Base-by-base conservation (phyloP, 2,329 filamentous ascomycete genomes). In the Cadophora sp. region DNA sequence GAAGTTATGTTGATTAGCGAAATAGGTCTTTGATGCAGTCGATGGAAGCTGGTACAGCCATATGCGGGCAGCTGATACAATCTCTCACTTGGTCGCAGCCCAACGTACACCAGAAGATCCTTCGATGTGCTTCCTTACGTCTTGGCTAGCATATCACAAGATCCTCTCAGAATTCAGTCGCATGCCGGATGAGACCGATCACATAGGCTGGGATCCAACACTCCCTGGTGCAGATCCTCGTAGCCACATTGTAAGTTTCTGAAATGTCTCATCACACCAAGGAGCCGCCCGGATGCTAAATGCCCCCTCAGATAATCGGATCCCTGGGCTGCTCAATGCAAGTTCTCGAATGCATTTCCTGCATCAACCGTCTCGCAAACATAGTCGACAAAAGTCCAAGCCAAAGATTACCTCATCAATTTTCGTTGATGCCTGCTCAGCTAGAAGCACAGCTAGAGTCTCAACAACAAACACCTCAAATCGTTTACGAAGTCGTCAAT, bases 101-200 rank as follows among this genome's bases (percentile, higher is more conserved):
- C 16, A 34, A 12, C 5, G 34, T 22, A 34, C 27, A 6, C 27
- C 53, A 22, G n/a, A n/a, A 0, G 16, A 22, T n/a, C 29, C 27
- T 16, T 31, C 29, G 4, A 8, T 16, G 3, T 31, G 6, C 16
- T 56, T 56, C 29, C 53, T 56, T 19, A 56, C 27, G 26, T 31
- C 19, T n/a, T 56, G 29, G 53, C 53, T 56, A n/a, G 53, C 27
- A 34, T 37, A 56, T n/a, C 53, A 34, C 19, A 56, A 56, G 53
- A 56, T 34, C 9, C n/a, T 31, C 22, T 56, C 29, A 0, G 53
- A 34, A 6, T 34, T 56, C 29, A 56, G 27, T 19, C 40, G 40
- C 5, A 19, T 43, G 34, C 40, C 40, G 14, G 40, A 43, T 43
- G 40, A 43, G 40, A 43, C 7, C 19, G 40, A 19, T 43, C 40